A percentile compares a stretch with the other conserved stretches of the same genome.
phyloP scores from a whole-genome alignment of 192 early-diverging fungal genomes.

The Phycomyces blakesleeanus region DNA sequence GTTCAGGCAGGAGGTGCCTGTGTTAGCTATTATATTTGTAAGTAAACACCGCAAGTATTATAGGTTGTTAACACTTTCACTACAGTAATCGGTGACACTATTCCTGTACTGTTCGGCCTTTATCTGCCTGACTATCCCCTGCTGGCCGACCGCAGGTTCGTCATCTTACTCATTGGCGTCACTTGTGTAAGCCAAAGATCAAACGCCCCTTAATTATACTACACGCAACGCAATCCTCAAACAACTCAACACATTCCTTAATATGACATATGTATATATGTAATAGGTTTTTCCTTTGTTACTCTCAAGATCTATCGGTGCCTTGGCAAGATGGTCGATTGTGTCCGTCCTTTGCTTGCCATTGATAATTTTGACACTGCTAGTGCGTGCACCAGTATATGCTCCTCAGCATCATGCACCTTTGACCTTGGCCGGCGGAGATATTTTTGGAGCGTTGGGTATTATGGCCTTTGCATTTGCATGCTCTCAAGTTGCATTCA shows the following conservation, averaged over 20 bases:
- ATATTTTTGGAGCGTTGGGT: slow-evolving; percentile 60
- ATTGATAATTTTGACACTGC: slow-evolving; percentile 53
- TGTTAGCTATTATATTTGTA: slow-evolving; percentile 60
- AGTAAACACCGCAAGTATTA: slow-evolving; percentile 4
- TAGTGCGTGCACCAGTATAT: slow-evolving; percentile 56
- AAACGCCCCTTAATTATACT: too few species aligned
- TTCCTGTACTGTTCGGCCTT: slow-evolving; percentile 40
- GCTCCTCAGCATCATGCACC: slow-evolving; percentile 44
- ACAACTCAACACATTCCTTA: background rate
- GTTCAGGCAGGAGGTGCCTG: slow-evolving; percentile 59
- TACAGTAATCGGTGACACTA: slow-evolving; percentile 49
- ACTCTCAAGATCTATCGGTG: slow-evolving; percentile 60
- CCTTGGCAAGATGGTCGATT: slow-evolving; percentile 54
- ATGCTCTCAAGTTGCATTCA: slow-evolving; percentile 60
- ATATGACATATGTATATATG: background rate
- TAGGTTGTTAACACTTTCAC: too few species aligned
- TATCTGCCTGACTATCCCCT: slow-evolving; percentile 30
- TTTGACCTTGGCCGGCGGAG: slow-evolving; percentile 49
- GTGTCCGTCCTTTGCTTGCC: slow-evolving; percentile 59
- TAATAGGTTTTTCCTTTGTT: slow-evolving; percentile 55
- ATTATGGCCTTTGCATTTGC: slow-evolving; percentile 69
- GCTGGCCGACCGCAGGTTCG: slow-evolving; percentile 24
- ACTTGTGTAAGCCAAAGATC: slow-evolving; percentile 34
- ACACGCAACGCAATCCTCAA: too few species aligned
- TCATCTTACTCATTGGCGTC: slow-evolving; percentile 36